These are phyloP conservation scores for Liquidambar formosana DNA, from an alignment of 164 flowering plant species.

Conservation along the genomic window DNA sequence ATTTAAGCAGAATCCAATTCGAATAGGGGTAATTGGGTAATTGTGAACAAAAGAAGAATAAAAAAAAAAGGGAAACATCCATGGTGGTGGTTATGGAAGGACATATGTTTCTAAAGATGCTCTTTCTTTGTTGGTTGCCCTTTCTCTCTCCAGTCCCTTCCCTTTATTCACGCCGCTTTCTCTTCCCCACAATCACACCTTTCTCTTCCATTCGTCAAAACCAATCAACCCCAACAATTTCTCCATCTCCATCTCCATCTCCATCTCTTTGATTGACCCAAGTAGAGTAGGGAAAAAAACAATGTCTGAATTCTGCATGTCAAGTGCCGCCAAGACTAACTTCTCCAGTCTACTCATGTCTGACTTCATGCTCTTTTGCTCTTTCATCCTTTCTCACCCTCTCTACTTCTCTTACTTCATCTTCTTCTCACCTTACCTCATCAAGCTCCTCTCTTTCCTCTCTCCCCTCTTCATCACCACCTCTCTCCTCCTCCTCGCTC, in stretches of 20 bases:
- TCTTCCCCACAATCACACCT: constrained; percentile 19
- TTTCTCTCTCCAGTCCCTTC: constrained; percentile 15
- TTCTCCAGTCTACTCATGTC: constrained; percentile 37
- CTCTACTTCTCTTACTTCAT: constrained; percentile 71
- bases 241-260: constrained; percentile 13
- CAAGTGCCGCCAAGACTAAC: constrained; percentile 19
- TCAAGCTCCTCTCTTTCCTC: constrained; percentile 65
- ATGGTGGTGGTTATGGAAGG: constrained; percentile 21
- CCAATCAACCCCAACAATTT: background rate
- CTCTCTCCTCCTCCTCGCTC: constrained; percentile 51
- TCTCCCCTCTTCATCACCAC: constrained; percentile 83
- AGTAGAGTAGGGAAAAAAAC: too few relatives aligned
- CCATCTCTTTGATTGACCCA: background rate
- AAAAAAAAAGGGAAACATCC: background rate
- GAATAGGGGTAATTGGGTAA: too few relatives aligned
- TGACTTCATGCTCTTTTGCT: constrained; percentile 35
- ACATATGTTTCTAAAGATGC: constrained; percentile 28
- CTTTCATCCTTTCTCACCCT: constrained; percentile 61
- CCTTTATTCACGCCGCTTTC: constrained; percentile 62
- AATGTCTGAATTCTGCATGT: constrained; percentile 37
- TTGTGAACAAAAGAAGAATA: too few relatives aligned
- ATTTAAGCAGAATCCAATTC: too few relatives aligned
- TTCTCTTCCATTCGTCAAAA: constrained; percentile 4
- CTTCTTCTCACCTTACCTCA: constrained; percentile 76
- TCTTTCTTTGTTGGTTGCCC: constrained; percentile 18